Percentiles rank a stretch among this genome's conserved stretches.
Evolutionary conservation across 2,329 filamentous ascomycete genomes (phyloP).

Genomic region (Ophiostoma piceae): DNA sequence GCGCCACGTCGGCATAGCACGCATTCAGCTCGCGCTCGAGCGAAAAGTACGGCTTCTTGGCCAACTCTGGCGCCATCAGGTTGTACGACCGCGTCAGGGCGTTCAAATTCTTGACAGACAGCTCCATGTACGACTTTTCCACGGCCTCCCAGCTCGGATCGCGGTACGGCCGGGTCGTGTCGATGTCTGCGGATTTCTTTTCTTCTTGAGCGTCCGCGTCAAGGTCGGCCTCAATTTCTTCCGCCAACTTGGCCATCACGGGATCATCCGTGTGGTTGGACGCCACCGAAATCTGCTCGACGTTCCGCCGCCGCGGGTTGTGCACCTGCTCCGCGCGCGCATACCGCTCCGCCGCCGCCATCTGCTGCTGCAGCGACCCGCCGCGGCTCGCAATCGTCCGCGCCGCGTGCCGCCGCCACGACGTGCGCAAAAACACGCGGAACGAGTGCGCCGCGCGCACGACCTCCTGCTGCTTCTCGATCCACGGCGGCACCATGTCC

Average conservation of each 20-base stretch:
- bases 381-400: constrained; percentile 72
- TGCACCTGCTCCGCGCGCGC: constrained; percentile 65
- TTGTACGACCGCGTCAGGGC: constrained; percentile 81
- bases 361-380: constrained; percentile 67
- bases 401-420: constrained; percentile 81
- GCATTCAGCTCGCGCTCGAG: constrained; percentile 73
- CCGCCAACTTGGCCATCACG: constrained; percentile 37
- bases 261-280: constrained; percentile 45
- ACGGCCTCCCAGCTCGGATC: constrained; percentile 69
- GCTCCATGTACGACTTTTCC: constrained; percentile 68
- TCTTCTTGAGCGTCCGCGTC: not conserved
- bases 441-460: constrained; percentile 64
- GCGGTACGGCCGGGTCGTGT: constrained; percentile 58
- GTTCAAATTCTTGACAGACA: constrained; percentile 76
- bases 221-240: constrained; percentile 30
- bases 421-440: constrained; percentile 64
- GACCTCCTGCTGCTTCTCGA: constrained; percentile 95
- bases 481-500: constrained; percentile 94
- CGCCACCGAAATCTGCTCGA: constrained; percentile 45
- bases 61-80: constrained; percentile 84
- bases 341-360: constrained; percentile 64
- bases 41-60: constrained; percentile 86
- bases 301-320: constrained; percentile 51
- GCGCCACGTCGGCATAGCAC: constrained; percentile 84
- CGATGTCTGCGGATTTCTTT: not conserved